Base-by-base conservation (phyloP, 139 green algal species). In the Chlorella sp. region DNA sequence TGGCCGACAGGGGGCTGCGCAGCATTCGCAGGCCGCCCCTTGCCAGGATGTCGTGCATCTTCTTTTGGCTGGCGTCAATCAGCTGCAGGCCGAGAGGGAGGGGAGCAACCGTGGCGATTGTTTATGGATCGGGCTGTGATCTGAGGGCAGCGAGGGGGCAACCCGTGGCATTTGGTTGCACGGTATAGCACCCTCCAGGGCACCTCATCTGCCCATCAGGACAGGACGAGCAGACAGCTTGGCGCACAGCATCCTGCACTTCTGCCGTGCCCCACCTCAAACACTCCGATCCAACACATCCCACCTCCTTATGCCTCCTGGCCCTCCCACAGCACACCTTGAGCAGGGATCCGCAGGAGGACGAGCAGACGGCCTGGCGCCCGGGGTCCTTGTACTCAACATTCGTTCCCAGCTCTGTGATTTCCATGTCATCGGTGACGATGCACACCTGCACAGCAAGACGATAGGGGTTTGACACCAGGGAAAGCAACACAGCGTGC, bases 401-500 rank as follows among this genome's bases (percentile, higher is more conserved):
- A 36, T 37, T 64, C 21, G 71, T 34, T 0, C 30, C 48, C 15
- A 89, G 71, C n/a, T 53, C 21, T 7, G 85, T 34, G 9, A 89
- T 24, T 34, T 76, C 71, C 3, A 26, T 21, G 22, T 83, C 73
- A 22, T 83, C 34, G 12, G 85, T 61, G 28, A 89, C 85, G 40
- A 89, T 83, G 71, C 42, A 69, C 85, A 89, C 85, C 85, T 83
- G 85, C 40, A n/a, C 30, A 11, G 36, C 2, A 42, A 15, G 15
- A 28, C 30, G 12, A 30, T 2, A 30, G 53, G 11, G 32, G 53
- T 9, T 42, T 28, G 48, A 34, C 15, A 15, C 53, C 48, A 75
- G 30, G 81, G 3, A 57, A n/a, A 48, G 48, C 21, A 66, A 24
- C 79, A 91, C 14, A 30, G 68, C 19, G 12, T 32, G 22, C 21